These are phyloP conservation scores for Leptomonas seymouri DNA, from an alignment of 208 protist species.

Conservation along the genomic window DNA sequence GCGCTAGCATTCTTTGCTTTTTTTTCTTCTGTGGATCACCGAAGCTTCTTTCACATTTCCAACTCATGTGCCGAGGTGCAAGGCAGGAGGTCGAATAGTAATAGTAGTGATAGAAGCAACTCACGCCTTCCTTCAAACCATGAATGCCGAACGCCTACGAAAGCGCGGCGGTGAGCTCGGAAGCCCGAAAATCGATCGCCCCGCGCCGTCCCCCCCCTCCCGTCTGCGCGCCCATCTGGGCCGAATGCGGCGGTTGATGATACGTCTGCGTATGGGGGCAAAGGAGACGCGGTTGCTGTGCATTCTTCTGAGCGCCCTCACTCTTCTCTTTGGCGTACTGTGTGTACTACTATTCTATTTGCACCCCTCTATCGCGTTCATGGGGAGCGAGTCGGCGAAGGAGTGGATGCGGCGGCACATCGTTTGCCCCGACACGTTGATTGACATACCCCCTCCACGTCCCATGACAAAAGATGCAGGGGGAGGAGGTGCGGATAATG, in stretches of 20 bases:
- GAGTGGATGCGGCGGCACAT: slow-evolving; percentile 8
- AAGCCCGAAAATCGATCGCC: not conserved
- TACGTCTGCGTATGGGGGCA: not conserved
- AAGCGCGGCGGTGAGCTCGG: slow-evolving; percentile 9
- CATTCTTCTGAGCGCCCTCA: not conserved
- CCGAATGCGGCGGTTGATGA: not conserved
- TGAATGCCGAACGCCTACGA: not conserved
- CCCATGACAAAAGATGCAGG: not conserved
- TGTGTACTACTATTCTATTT: not conserved
- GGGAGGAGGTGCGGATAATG: not conserved
- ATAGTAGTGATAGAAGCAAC: not conserved
- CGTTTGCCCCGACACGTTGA: slow-evolving; percentile 12
- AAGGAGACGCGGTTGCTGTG: slow-evolving; percentile 5
- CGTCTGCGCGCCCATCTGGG: not conserved
- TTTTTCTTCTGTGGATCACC: not conserved
- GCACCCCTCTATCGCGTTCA: not conserved
- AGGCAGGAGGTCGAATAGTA: not conserved
- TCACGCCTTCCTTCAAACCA: not conserved
- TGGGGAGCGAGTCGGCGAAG: not conserved
- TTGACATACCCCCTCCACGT: slow-evolving; percentile 2
- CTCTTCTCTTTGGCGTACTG: not conserved
- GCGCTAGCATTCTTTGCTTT: not conserved
- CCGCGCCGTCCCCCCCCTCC: slow-evolving; percentile 3
- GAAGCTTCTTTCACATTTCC: not conserved
- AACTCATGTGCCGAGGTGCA: not conserved